Evolutionary conservation across 2,329 filamentous ascomycete species (phyloP), one percentile per base, ranked within the genome.

Genomic region (Curvularia lunata): DNA sequence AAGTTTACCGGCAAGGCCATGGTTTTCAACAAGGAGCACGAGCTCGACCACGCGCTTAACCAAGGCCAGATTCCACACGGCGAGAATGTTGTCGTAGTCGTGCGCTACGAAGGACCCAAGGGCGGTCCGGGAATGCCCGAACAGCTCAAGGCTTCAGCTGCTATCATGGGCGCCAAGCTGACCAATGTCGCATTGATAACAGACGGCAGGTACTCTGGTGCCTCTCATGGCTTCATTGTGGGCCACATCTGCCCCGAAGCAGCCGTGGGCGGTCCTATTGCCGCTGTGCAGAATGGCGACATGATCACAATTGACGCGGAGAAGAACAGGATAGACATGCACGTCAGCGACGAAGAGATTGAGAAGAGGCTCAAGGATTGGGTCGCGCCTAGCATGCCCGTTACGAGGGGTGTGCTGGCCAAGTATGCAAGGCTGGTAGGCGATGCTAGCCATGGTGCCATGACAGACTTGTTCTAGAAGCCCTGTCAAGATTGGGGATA

Each of bases 111-210:
- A 75, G 94, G 94, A 0, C 94, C 94, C 12, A 93, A 91, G 74
- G 94, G 94, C 61, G 94, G 94, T 0, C 94, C 94, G 0, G 94
- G 94, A 42, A 98, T 98, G 94, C 94, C 93, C 1, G 94, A 98
- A 78, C 92, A 97, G 78, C 84, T 98, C 43, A 92, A 90, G 74
- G 91, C 94, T 10, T 90, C 86, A 57, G 92, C 92, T 0, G 91
- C 93, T 18, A 91, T 98, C 66, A 97, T 97, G 90, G 94, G 94
- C 48, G 94, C 94, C 0, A 90, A 90, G 12, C 82, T 98, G 51
- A 91, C 83, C 51, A 96, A 97, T 69, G 86, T 97, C 8, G 93
- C 94, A 0, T 84, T 98, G 13, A 91, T 98, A 48, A 98, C 94
- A 0, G 94, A 98, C 74, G 94, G 94, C 0, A 82, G 94, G 45